These are phyloP conservation scores for Cajanus cajan DNA, from an alignment of 306 rosid genomes.

Conservation along the genomic window DNA sequence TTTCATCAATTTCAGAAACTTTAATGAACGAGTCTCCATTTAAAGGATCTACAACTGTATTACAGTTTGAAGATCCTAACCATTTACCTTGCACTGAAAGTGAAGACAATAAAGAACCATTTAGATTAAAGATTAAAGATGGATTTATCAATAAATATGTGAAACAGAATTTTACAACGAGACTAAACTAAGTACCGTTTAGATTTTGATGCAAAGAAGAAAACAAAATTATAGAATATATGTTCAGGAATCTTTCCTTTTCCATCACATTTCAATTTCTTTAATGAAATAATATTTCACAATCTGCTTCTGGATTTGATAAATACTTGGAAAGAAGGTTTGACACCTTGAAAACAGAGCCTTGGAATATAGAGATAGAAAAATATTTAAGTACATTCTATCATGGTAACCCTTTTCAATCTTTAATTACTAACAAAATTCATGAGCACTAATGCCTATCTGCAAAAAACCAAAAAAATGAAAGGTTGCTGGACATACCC, in stretches of 20 bases:
- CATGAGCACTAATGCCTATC: not conserved
- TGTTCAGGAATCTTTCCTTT: not conserved
- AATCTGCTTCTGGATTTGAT: not conserved
- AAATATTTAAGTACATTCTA: not conserved
- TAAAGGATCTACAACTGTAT: conserved; percentile 77
- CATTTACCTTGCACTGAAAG: conserved; percentile 93
- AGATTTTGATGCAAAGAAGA: not conserved
- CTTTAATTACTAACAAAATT: not conserved
- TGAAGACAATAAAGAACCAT: conserved; percentile 22
- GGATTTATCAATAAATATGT: conserved; percentile 1
- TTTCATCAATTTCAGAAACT: conserved; percentile 83
- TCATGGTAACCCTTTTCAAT: not conserved
- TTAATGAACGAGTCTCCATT: conserved; percentile 92
- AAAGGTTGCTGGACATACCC: conserved; percentile 46
- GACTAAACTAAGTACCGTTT: not conserved
- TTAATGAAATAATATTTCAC: not conserved
- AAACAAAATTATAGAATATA: not conserved
- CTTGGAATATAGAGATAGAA: not conserved
- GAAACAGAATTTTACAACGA: conserved; percentile 4
- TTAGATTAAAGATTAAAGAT: not conserved
- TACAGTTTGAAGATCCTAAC: conserved; percentile 65
- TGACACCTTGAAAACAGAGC: not conserved
- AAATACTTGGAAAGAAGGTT: not conserved
- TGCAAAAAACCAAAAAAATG: not conserved
- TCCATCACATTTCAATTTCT: not conserved